Percentiles rank a stretch among this genome's conserved stretches.
Conservation (phyloP, 371 early-diverging fungal species). For the Mortierella sp. region DNA sequence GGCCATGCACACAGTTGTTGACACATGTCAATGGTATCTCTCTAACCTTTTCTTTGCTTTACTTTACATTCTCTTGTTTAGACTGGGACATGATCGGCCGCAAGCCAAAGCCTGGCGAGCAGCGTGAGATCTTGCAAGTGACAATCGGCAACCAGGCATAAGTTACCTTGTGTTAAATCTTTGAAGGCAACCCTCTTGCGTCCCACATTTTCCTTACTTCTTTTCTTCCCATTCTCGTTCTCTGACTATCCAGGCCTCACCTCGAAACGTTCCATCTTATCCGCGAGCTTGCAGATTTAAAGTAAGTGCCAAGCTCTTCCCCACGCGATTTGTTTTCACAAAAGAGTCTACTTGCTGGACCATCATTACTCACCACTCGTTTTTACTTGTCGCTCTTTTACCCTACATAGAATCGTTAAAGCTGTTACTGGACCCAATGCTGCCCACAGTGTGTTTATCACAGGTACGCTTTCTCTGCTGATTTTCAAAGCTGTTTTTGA, state of each 20-base stretch:
- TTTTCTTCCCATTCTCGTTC: background rate
- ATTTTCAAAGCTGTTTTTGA: background rate
- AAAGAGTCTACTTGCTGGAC: background rate
- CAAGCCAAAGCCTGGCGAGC: slow-evolving; percentile 57
- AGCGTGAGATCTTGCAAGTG: slow-evolving; percentile 35
- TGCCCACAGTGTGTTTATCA: slow-evolving; percentile 61
- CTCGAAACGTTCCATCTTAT: slow-evolving; percentile 60
- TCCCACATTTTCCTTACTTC: background rate
- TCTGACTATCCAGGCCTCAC: slow-evolving; percentile 34
- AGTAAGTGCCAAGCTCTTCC: slow-evolving; percentile 30
- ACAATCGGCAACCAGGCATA: background rate
- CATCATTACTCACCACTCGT: background rate
- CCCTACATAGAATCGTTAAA: slow-evolving; percentile 43
- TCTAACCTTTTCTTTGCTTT: background rate
- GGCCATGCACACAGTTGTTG: background rate
- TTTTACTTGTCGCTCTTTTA: background rate
- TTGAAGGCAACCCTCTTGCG: background rate
- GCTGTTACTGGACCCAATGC: slow-evolving; percentile 58
- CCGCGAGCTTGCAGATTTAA: slow-evolving; percentile 61
- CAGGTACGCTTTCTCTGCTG: slow-evolving; percentile 22
- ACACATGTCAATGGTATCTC: background rate
- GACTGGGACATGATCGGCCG: slow-evolving; percentile 63
- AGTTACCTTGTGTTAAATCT: background rate
- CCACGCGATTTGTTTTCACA: background rate
- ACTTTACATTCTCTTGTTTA: background rate